These are phyloP conservation scores for Sinapis alba DNA, from an alignment of 441 rosid species.

Conservation along the genomic window DNA sequence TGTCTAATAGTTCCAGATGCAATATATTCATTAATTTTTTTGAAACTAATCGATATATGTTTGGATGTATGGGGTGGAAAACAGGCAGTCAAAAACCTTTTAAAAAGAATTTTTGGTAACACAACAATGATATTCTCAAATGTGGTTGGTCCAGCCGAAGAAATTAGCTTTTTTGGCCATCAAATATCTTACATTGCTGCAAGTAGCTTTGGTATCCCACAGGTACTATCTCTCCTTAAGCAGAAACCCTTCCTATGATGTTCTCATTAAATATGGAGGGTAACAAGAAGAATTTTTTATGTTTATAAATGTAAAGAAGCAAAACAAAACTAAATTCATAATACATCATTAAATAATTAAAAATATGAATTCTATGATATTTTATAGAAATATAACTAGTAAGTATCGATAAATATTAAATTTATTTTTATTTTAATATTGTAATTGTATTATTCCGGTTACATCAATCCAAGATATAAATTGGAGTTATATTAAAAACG, in stretches of 20 bases:
- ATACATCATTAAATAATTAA: not conserved
- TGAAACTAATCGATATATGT: not conserved
- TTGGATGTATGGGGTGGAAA: not conserved
- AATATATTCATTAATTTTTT: not conserved
- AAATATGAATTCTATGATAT: not conserved
- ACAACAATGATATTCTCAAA: conserved; percentile 64
- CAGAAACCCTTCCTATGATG: not conserved
- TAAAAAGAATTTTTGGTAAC: conserved; percentile 43
- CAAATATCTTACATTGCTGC: conserved; percentile 68
- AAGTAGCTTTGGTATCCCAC: conserved; percentile 65
- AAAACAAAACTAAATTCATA: not conserved
- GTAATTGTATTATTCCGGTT: too few relatives aligned
- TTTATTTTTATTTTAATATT: too few relatives aligned
- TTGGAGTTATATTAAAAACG: too few relatives aligned
- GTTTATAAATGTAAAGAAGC: not conserved
- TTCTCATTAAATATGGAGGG: not conserved
- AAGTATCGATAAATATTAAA: too few relatives aligned
- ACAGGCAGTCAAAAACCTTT: conserved; percentile 50
- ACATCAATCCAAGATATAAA: too few relatives aligned
- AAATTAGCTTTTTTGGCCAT: conserved; percentile 66
- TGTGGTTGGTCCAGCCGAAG: conserved; percentile 69
- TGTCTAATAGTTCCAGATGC: not conserved
- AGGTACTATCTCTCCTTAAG: conserved; percentile 40
- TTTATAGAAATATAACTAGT: not conserved
- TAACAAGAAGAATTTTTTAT: not conserved